These are phyloP conservation scores for Ophiosphaerella narmari DNA, from an alignment of 2,329 filamentous ascomycete species.

Conservation along the genomic window DNA sequence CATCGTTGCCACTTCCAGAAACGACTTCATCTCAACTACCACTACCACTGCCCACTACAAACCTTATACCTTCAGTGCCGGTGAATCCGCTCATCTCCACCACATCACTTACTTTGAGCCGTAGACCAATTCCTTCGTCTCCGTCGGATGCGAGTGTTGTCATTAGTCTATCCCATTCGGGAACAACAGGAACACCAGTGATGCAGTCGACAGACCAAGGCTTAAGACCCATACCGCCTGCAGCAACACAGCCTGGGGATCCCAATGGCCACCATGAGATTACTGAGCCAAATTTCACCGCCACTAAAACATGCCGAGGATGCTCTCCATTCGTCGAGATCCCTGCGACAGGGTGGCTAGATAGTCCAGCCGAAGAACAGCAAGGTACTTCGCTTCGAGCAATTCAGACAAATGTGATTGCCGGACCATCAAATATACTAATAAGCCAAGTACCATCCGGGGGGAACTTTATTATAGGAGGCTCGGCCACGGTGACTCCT, in stretches of 20 bases:
- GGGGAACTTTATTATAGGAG: slow-evolving; percentile 22
- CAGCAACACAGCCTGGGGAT: slow-evolving; percentile 27
- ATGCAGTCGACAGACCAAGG: slow-evolving; percentile 32
- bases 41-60: not conserved
- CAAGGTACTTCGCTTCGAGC: slow-evolving; percentile 13
- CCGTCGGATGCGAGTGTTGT: slow-evolving; percentile 3
- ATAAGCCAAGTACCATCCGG: slow-evolving; percentile 18
- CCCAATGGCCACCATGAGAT: slow-evolving; percentile 40
- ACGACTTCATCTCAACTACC: slow-evolving; percentile 13
- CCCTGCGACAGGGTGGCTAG: slow-evolving; percentile 29
- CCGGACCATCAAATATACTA: slow-evolving; percentile 20
- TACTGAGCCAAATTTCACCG: slow-evolving; percentile 34
- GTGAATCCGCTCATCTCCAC: slow-evolving; percentile 5
- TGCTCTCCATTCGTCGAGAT: slow-evolving; percentile 37
- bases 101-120: slow-evolving; percentile 3
- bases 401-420: slow-evolving; percentile 17
- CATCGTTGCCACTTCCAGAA: slow-evolving; percentile 4
- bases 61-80: slow-evolving; percentile 10
- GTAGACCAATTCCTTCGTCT: slow-evolving; percentile 8
- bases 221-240: slow-evolving; percentile 29
- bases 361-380: slow-evolving; percentile 24
- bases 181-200: slow-evolving; percentile 5
- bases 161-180: slow-evolving; percentile 2
- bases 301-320: slow-evolving; percentile 29
- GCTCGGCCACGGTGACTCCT: slow-evolving; percentile 22